Evolutionary conservation across 805 yeast genomes (phyloP).

Genomic region (Yarrowia sp.): DNA sequence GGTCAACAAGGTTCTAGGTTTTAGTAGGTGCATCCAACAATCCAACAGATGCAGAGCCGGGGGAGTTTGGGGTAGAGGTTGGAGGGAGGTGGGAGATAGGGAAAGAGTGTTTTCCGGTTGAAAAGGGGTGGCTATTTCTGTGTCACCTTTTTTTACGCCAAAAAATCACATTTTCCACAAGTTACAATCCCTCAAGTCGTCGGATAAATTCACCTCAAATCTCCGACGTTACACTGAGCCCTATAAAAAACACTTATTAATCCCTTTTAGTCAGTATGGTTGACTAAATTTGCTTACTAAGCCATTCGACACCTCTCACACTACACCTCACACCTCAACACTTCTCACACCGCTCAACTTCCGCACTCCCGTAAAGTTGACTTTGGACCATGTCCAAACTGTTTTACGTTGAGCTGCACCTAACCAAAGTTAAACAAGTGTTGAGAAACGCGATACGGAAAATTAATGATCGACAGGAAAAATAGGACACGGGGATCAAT

Average conservation of each 20-base stretch:
- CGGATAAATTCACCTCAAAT: neutral
- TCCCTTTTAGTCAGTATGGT: too few species aligned
- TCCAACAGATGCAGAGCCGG: conserved; percentile 20
- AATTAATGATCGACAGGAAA: neutral
- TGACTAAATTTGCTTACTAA: too few species aligned
- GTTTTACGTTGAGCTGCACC: conserved; percentile 22
- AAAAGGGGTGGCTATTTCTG: neutral
- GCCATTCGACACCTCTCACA: too few species aligned
- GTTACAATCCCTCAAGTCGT: too few species aligned
- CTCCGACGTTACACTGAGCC: neutral
- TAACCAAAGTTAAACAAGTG: neutral
- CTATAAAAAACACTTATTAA: too few species aligned
- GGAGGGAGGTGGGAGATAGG: neutral
- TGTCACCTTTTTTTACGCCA: neutral
- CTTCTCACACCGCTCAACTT: conserved; percentile 20
- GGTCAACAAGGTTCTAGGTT: conserved; percentile 27
- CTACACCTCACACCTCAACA: neutral
- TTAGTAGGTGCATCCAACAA: conserved; percentile 22
- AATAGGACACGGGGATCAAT: too few species aligned
- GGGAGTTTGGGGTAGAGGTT: neutral
- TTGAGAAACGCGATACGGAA: neutral
- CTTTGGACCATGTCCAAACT: neutral
- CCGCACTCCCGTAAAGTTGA: conserved; percentile 21
- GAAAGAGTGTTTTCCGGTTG: neutral
- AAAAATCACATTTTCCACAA: too few species aligned